Base-by-base conservation (phyloP, 2,329 filamentous ascomycete genomes). In the Immersiporthe knoxdaviesiana region DNA sequence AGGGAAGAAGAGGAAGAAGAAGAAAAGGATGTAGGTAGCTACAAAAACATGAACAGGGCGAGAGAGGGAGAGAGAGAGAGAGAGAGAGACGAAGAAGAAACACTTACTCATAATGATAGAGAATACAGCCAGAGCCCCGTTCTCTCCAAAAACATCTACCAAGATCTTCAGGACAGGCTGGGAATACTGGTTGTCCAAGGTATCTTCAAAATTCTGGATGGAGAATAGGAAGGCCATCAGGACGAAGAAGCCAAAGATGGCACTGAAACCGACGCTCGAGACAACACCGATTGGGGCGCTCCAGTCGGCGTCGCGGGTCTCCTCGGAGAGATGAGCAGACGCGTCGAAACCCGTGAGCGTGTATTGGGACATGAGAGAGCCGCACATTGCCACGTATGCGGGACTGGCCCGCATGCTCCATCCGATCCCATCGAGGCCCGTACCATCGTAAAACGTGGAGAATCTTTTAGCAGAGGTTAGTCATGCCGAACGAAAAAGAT, bases 111-210 rank as follows among this genome's bases (percentile, higher is more conserved):
- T 87, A 71, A 88, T 81, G 18, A 88, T 76, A 0, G 78, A 81
- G 77, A 88, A 88, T 8, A 88, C 74, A 1, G 80, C 85, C 11
- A 88, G 81, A 0, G 86, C 87, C 4, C 86, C 85, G 61, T 84
- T 78, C 67, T 86, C 81, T 3, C 86, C 86, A 69, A 86, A 86
- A 3, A 87, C 76, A 72, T 88, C 86, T 18, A 88, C 80, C 27
- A 89, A 79, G 52, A 89, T 88, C 76, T 88, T 86, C 4, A 88
- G 77, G 6, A 89, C 84, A 0, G 87, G 87, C 74, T 88, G 85
- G 2, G 75, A 79, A 71, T 84, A 85, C 0, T 72, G 63, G 59
- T 81, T 82, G 39, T 73, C 72, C n/a, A 88, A 70, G 0, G 84
- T 86, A 5, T 71, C 64, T 5, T 83, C 79, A 68, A 88, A 85